These are phyloP conservation scores for Hypoxylon trugodes DNA, from an alignment of 495 filamentous ascomycete genomes.

Conservation along the genomic window DNA sequence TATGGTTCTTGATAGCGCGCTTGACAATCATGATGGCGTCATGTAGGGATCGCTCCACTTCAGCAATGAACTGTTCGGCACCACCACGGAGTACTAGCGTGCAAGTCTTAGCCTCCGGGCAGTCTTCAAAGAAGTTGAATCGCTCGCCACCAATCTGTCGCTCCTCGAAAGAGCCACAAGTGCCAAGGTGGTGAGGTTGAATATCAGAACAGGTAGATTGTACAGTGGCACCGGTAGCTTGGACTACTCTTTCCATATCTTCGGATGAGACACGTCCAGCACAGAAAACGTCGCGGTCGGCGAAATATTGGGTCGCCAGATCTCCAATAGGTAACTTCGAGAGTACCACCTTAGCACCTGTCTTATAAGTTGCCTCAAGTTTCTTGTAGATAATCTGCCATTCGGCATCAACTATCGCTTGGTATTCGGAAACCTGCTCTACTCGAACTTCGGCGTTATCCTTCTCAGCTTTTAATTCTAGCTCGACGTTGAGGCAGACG, in stretches of 20 bases:
- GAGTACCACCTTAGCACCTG: conserved; percentile 94
- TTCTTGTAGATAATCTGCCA: conserved; percentile 99
- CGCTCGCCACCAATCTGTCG: conserved; percentile 96
- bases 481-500: conserved; percentile 94
- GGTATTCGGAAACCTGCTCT: conserved; percentile 98
- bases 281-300: conserved; percentile 98
- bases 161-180: conserved; percentile 91
- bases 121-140: conserved; percentile 97
- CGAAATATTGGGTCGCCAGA: conserved; percentile 97
- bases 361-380: conserved; percentile 90
- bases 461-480: conserved; percentile 98
- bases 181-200: conserved; percentile 85
- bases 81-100: conserved; percentile 94
- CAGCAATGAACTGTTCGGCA: conserved; percentile 98
- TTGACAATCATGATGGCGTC: conserved; percentile 99
- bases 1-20: conserved; percentile 90
- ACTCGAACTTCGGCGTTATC: conserved; percentile 98
- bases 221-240: conserved; percentile 89
- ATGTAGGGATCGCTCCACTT: conserved; percentile 95
- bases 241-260: conserved; percentile 94
- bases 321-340: conserved; percentile 98
- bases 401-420: conserved; percentile 98
- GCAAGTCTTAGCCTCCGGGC: conserved; percentile 94
- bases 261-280: conserved; percentile 92
- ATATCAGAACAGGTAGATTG: conserved; percentile 99